Evolutionary conservation across 352 stramenopile genomes (phyloP).

Genomic region (Phytophthora pinifolia): DNA sequence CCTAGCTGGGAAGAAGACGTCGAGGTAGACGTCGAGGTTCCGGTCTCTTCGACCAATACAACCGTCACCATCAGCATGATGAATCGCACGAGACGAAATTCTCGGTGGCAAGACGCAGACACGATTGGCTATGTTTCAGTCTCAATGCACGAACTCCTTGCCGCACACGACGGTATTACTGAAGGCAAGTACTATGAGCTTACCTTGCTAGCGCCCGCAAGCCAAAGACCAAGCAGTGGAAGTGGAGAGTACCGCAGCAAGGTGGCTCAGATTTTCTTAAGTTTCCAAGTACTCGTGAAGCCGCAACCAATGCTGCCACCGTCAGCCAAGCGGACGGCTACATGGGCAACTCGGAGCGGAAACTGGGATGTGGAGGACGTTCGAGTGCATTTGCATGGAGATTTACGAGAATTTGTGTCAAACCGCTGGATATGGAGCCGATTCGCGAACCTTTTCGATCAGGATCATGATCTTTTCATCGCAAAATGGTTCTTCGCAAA

Average conservation of each 20-base stretch:
- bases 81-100: conserved; percentile 34
- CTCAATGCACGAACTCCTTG: conserved; percentile 40
- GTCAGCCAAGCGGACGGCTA: conserved; percentile 8
- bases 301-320: conserved; percentile 4
- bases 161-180: conserved; percentile 15
- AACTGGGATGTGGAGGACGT: conserved; percentile 54
- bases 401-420: conserved; percentile 49
- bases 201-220: conserved; percentile 5
- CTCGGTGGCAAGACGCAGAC: conserved; percentile 22
- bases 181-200: conserved; percentile 31
- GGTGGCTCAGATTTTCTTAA: conserved; percentile 23
- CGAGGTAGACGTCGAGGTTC: no score
- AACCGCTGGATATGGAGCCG: conserved; percentile 64
- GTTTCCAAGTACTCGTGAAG: conserved; percentile 37
- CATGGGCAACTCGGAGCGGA: conserved; percentile 29
- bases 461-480: conserved; percentile 46
- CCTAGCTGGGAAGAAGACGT: no score
- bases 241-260: not conserved
- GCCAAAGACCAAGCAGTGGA: not conserved
- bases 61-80: conserved; percentile 45
- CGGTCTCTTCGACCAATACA: conserved; percentile 37
- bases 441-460: conserved; percentile 39
- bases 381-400: conserved; percentile 42
- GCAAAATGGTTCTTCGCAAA: conserved; percentile 51
- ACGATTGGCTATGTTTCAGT: conserved; percentile 46